A percentile compares a stretch with the other conserved stretches of the same genome.
Evolutionary conservation across 164 flowering plant species (phyloP).

Genomic region (Litsea cubeba): DNA sequence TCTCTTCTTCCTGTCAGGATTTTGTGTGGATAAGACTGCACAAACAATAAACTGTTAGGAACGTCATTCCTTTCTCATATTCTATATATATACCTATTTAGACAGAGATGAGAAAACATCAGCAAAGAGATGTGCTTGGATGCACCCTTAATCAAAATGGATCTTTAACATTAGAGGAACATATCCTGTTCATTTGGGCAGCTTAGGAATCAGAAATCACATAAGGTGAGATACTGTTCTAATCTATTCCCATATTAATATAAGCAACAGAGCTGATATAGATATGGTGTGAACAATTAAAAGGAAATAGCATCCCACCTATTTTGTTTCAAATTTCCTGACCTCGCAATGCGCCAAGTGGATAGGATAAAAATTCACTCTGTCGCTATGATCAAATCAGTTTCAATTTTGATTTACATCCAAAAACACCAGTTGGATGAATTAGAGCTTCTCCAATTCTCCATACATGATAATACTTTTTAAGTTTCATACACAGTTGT

Average conservation of each 20-base stretch:
- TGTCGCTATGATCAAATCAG: background rate
- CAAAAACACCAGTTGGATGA: background rate
- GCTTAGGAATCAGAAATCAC: background rate
- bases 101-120: background rate
- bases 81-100: background rate
- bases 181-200: background rate
- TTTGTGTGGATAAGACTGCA: conserved; percentile 91
- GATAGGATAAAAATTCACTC: background rate
- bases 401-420: background rate
- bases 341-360: background rate
- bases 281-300: background rate
- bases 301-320: background rate
- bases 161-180: background rate
- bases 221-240: background rate
- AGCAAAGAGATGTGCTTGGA: background rate
- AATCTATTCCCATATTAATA: background rate
- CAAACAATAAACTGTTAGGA: conserved; percentile 4
- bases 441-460: too few relatives aligned
- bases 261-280: background rate
- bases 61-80: background rate
- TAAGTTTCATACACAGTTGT: too few relatives aligned
- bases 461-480: too few relatives aligned
- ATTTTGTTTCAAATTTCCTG: background rate
- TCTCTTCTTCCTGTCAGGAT: conserved; percentile 89
- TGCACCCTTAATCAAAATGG: background rate